Evolutionary conservation across 176 grass and related monocot genomes (phyloP), one percentile per base, ranked within the genome.

Genomic region (Aegilops umbellulata): DNA sequence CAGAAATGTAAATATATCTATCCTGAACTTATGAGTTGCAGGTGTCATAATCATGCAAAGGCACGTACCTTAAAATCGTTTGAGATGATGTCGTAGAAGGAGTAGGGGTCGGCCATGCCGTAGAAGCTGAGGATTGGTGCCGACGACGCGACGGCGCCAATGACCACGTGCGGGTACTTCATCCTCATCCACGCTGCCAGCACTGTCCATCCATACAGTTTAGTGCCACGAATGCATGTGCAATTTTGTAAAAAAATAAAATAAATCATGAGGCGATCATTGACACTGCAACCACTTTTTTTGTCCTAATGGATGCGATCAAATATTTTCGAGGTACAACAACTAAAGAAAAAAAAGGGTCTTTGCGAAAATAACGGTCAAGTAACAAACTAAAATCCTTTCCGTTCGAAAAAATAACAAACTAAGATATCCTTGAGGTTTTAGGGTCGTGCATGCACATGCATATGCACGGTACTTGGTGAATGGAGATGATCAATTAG

Each of bases 101-200:
- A 67, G 29, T 94, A 91, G 1, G 89, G 92, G 13, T 86, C 76
- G 5, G 36, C 51, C 39, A 90, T 24, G 61, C 71, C 70, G 65
- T 84, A 80, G 70, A 88, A 92, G 46, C 82, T 23, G 30, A 79
- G 89, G 23, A 94, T 89, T 3, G 92, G 92, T 5, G 92, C 92
- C 7, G 92, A 91, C 1, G 92, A 94, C 0, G 92, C 87, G 15
- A 91, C 74, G 49, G 92, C 89, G 69, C 87, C 92, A 10, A 94
- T 82, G 5, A 86, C 81, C 0, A 94, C n/a, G 34, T 94, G 92
- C 3, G 92, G 92, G 42, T 94, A 94, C 82, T 94, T 94, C 13
- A 88, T 63, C 6, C 92, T 81, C 72, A 90, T 91, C 92, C 92
- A 94, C 3, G 85, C 92, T 3, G 90, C 87, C 2, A 94, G 62